Conservation (phyloP, 2,329 filamentous ascomycete genomes). For the Kalmusia sp. region DNA sequence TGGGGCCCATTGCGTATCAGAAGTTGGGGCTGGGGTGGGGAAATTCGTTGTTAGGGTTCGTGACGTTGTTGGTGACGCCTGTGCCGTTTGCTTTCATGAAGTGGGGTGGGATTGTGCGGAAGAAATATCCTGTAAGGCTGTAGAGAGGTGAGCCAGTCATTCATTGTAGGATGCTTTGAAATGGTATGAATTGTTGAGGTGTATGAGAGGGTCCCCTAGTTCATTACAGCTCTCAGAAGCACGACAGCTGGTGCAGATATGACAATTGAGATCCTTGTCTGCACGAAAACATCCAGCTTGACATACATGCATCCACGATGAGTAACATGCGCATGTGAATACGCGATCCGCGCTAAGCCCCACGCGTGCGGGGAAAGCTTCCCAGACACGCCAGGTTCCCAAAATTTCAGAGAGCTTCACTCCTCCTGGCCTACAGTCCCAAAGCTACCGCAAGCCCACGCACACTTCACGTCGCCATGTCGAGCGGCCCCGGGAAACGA, state of each 20-base stretch:
- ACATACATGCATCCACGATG: no score
- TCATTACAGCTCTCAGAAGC: no score
- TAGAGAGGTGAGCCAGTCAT: no score
- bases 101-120: constrained; percentile 53
- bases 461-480: constrained; percentile 12
- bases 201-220: no score
- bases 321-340: constrained; percentile 6
- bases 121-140: constrained; percentile 20
- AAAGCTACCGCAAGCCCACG: neutral
- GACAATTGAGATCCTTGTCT: no score
- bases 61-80: constrained; percentile 50
- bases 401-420: constrained; percentile 2
- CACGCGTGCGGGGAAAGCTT: constrained; percentile 10
- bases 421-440: neutral
- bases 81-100: constrained; percentile 49
- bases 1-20: constrained; percentile 63
- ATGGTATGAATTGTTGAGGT: no score
- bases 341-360: constrained; percentile 12
- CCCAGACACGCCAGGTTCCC: neutral
- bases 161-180: no score
- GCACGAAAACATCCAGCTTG: no score
- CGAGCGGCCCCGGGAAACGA: constrained; percentile 23
- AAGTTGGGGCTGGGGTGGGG: constrained; percentile 64
- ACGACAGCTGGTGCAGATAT: no score
- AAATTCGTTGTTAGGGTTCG: constrained; percentile 58